Evolutionary conservation across 768 basidiomycete species (phyloP).

Genomic region (Lactarius indigo): DNA sequence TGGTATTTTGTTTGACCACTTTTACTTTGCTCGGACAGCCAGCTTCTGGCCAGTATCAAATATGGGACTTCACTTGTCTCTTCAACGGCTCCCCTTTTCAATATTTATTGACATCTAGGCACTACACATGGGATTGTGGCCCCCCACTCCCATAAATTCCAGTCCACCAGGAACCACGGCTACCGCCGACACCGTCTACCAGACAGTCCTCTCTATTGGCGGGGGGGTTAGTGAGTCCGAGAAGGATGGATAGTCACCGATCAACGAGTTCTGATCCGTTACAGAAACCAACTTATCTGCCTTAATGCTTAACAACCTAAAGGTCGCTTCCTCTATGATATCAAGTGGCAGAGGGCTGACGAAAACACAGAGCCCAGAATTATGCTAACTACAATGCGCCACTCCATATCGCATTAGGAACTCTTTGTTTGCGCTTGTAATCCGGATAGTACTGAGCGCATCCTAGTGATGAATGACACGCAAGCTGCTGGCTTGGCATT

Average conservation of each 20-base stretch:
- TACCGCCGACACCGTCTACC: slow-evolving; percentile 63
- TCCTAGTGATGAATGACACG: slow-evolving; percentile 51
- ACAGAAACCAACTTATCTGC: slow-evolving; percentile 69
- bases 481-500: slow-evolving; percentile 66
- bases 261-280: not conserved
- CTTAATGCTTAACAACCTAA: slow-evolving; percentile 54
- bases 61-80: too few species aligned
- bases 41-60: too few species aligned
- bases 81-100: too few species aligned
- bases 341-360: not conserved
- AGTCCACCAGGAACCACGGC: slow-evolving; percentile 52
- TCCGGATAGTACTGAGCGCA: not conserved
- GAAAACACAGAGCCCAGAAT: slow-evolving; percentile 41
- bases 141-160: slow-evolving; percentile 52
- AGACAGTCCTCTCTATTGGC: slow-evolving; percentile 65
- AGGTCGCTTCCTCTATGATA: slow-evolving; percentile 39
- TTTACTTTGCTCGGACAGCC: slow-evolving; percentile 33
- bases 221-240: slow-evolving; percentile 52
- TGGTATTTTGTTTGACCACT: slow-evolving; percentile 33
- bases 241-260: not conserved
- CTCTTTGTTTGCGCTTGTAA: not conserved
- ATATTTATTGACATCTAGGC: too few species aligned
- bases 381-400: slow-evolving; percentile 55
- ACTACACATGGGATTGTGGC: slow-evolving; percentile 26
- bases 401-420: slow-evolving; percentile 42